Evolutionary conservation across 306 rosid species (phyloP).

Genomic region (Cicer bijugum): DNA sequence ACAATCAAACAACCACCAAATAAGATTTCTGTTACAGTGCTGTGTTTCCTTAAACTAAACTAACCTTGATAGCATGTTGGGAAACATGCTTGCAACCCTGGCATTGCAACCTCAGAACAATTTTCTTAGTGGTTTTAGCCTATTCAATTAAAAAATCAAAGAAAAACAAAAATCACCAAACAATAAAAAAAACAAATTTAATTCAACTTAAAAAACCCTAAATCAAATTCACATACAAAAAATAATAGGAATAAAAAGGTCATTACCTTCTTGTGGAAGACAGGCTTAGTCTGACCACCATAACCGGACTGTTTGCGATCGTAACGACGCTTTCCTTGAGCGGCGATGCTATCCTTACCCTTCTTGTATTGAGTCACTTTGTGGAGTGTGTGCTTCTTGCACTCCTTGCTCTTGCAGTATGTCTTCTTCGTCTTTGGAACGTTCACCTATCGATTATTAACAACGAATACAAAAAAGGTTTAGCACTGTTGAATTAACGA

Average conservation of each 20-base stretch:
- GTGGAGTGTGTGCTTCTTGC: slow-evolving; percentile 62
- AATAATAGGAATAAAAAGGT: neutral
- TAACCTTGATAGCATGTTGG: slow-evolving; percentile 59
- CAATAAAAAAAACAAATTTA: neutral
- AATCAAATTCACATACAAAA: neutral
- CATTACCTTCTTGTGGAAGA: slow-evolving; percentile 61
- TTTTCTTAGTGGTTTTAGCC: slow-evolving; percentile 68
- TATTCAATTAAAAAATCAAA: slow-evolving; percentile 28
- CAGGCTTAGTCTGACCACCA: slow-evolving; percentile 68
- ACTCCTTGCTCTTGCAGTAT: slow-evolving; percentile 64
- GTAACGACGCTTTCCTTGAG: slow-evolving; percentile 63
- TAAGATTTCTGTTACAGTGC: rapidly evolving
- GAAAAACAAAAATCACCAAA: neutral
- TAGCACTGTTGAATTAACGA: neutral
- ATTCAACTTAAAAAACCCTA: neutral
- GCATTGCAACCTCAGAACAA: slow-evolving; percentile 64
- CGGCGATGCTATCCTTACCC: slow-evolving; percentile 63
- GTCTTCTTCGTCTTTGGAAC: slow-evolving; percentile 68
- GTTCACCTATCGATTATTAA: slow-evolving; percentile 50
- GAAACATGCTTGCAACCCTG: slow-evolving; percentile 67
- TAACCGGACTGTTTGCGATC: slow-evolving; percentile 65
- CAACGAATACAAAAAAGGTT: neutral
- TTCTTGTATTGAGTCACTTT: slow-evolving; percentile 66
- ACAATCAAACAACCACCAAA: neutral
- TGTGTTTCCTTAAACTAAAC: neutral